Conservation (phyloP, 148 eudicot genomes). For the Arbutus unedo region DNA sequence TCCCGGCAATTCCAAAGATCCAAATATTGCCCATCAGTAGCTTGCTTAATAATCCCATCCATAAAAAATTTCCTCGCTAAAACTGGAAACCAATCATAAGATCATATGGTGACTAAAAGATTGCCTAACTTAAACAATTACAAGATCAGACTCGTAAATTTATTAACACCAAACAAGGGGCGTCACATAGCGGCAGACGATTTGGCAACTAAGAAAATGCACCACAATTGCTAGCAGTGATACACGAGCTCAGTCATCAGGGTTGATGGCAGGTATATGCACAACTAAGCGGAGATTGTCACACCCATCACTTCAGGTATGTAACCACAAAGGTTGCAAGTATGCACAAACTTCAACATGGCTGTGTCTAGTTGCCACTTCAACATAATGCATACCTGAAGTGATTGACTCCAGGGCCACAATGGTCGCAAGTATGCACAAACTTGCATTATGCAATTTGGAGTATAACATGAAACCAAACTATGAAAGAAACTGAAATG, state of each 20-base stretch:
- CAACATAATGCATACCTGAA: neutral
- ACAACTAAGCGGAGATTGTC: neutral
- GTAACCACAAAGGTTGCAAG: too few species aligned
- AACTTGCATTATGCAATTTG: neutral
- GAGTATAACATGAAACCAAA: neutral
- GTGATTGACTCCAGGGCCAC: neutral
- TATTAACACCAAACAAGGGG: neutral
- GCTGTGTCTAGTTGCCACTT: neutral
- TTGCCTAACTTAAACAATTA: constrained; percentile 14
- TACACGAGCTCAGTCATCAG: constrained; percentile 1
- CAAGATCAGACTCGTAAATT: constrained; percentile 1
- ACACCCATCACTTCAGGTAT: too few species aligned
- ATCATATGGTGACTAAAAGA: neutral
- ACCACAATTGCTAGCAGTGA: neutral
- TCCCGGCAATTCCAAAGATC: constrained; percentile 86
- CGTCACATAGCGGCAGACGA: neutral
- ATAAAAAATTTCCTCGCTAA: constrained; percentile 68
- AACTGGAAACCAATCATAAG: constrained; percentile 43
- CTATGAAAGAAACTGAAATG: neutral
- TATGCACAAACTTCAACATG: too few species aligned
- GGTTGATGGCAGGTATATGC: neutral
- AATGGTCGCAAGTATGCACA: neutral
- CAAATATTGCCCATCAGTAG: constrained; percentile 72
- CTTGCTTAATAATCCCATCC: constrained; percentile 82
- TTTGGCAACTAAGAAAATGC: constrained; percentile 2